These are phyloP conservation scores for Ehretia macrophylla DNA, from an alignment of 257 asterid genomes.

Conservation along the genomic window DNA sequence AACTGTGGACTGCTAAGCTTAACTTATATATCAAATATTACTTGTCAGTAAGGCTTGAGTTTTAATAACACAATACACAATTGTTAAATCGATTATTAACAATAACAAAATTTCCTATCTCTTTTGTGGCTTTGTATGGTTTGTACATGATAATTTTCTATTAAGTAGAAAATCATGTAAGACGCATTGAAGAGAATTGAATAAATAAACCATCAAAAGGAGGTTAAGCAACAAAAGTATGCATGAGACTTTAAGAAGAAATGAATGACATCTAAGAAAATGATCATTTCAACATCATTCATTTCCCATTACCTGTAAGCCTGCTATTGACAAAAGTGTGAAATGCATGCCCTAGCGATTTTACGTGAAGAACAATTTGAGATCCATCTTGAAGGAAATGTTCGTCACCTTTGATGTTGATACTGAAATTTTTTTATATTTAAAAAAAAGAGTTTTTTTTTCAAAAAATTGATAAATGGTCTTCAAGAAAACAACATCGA, in stretches of 20 bases:
- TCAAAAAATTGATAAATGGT: not conserved
- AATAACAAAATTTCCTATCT: too few relatives aligned
- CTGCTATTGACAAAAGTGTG: constrained; percentile 63
- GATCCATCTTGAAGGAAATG: constrained; percentile 60
- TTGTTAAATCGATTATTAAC: too few relatives aligned
- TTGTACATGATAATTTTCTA: too few relatives aligned
- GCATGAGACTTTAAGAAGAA: not conserved
- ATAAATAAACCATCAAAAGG: too few relatives aligned
- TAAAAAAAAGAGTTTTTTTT: not conserved
- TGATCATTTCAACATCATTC: not conserved
- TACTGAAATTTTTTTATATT: constrained; percentile 30
- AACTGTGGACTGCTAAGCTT: too few relatives aligned
- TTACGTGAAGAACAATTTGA: constrained; percentile 54
- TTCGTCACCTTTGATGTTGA: constrained; percentile 44
- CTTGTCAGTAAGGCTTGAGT: too few relatives aligned
- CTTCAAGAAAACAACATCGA: not conserved
- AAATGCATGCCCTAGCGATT: constrained; percentile 73
- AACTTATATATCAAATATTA: too few relatives aligned
- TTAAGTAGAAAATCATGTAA: too few relatives aligned
- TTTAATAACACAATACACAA: too few relatives aligned
- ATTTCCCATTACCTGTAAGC: constrained; percentile 58
- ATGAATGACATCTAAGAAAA: not conserved
- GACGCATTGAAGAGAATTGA: too few relatives aligned
- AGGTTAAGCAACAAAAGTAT: not conserved
- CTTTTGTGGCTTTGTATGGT: too few relatives aligned